Evolutionary conservation across 2,329 filamentous ascomycete genomes (phyloP), one percentile per base, ranked within the genome.

Genomic region (Alternaria postmessia): DNA sequence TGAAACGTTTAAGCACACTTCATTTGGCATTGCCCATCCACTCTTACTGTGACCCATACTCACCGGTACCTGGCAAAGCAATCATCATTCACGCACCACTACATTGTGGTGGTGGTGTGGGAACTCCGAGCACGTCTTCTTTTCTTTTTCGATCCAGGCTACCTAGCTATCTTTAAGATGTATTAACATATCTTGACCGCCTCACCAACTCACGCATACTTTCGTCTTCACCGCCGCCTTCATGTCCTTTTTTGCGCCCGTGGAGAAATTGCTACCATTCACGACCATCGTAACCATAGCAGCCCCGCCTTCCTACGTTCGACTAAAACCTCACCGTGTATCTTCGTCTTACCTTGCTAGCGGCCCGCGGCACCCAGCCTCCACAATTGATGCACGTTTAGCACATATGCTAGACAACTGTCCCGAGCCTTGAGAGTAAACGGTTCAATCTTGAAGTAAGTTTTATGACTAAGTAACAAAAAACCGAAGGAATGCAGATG

Each of bases 111-210:
- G 46, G 46, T 49, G 46, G 46, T 49, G 46, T 49, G 46, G 46
- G 22, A 48, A 30, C 46, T 36, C 5, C 11, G 8, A 49, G 14
- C 32, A n/a, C 30, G 30, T 16, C 32, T 36, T 38, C 16, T 3
- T 34, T 49, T 22, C 30, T 49, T 49, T 49, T 49, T 49, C 20
- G 32, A 14, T 12, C 46, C 20, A 49, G 46, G 32, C 34, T 30
- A 12, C 7, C 14, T 2, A 32, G 46, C 22, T 30, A 12, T 16
- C 46, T 3, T 18, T 7, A n/a, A 20, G 30, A 49, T 49, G 30
- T 36, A 36, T 49, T 49, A 49, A 49, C 46, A 36, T 36, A 28
- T 22, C 46, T 36, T 49, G 46, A 49, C 46, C 46, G 46, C 46
- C 46, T 36, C 30, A 24, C 16, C 30, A 14, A 2, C 46, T 49